Evolutionary conservation across 2,329 filamentous ascomycete genomes (phyloP), one percentile per base, ranked within the genome.

Genomic region (Harringtonia lauricola): DNA sequence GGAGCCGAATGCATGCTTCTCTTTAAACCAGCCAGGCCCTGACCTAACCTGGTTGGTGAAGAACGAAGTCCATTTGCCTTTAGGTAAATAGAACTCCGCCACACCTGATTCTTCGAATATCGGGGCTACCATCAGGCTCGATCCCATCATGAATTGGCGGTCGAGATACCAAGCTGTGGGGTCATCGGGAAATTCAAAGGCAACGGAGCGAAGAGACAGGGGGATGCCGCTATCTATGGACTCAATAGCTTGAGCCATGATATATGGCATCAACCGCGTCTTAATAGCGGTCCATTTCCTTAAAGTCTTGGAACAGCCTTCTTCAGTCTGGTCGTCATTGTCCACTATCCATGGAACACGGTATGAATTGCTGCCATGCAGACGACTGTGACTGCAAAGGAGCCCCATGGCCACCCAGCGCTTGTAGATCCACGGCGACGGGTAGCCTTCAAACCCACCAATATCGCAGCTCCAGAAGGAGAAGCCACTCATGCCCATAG

Each of bases 371-470:
- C 76, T 81, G 3, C 82, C 82, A 56, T 86, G 82, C 12, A 86
- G 68, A 14, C 81, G 72, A 31, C 78, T 83, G 59, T 86, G 82
- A 10, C 74, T 76, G 51, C 79, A 84, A 34, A 86, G 62, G 2
- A 86, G 67, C 0, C 82, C 82, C 58, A 86, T 84, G n/a, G 80
- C 80, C 7, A 86, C 80, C 82, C 82, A 86, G 39, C 82, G 76
- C 63, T 86, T 86, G 62, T 86, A 86, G 52, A 86, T 74, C 64
- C 76, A 79, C 0, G 76, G 78, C 2, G 68, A 71, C 4, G 82
- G 81, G 4, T 62, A 71, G 3, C 82, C 82, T 55, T 86, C 82
- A 52, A 86, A 82, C 14, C 57, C 56, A 38, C 56, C 56, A 30
- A 58, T 59, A 48, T 59, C 57, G 44, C 55, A 52, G 26, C 49